Evolutionary conservation across 1,284 basidiomycete species (phyloP), one percentile per base, ranked within the genome.

Genomic region (Tremellales sp.): DNA sequence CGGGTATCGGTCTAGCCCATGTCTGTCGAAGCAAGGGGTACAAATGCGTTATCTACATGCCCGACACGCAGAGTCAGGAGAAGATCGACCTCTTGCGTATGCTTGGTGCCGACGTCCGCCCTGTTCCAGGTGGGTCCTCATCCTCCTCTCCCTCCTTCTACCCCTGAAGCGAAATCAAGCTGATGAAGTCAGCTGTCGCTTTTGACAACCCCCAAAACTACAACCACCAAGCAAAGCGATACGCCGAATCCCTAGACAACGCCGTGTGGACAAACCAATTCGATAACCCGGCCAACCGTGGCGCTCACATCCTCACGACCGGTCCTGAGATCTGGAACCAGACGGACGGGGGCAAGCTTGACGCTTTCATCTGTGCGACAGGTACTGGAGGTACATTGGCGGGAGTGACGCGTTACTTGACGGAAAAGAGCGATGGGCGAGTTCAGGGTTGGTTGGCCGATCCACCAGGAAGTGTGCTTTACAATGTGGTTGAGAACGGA

Each of bases 11-110:
- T 41, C 81, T 97, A 29, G 92, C 93, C 4, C 92, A 93, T 67
- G 72, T 97, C 47, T 97, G 94, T 76, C 80, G 94, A 62, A 83
- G 89, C 23, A 84, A 82, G 60, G 93, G 96, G 3, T 98, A 98
- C 79, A 87, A 85, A 72, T 97, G 94, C 68, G 93, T 98, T n/a
- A 98, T 98, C 68, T 98, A 91, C 81, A 97, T 98, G 94, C 94
- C 94, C 43, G 82, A 97, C 75, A 90, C 86, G 2, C 92, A 96
- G 81, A 89, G 85, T 69, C 91, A 94, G 76, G 94, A 98, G 68
- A 98, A 98, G 78, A 97, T 98, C 57, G 93, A 98, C 74, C 83
- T 98, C 37, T 78, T 98, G 45, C 84, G 86, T 51, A 96, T 98
- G 92, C 83, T 98, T 21, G 93, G 93, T 24, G 94, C 93, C 7